Percentiles rank a stretch among this genome's conserved stretches.
Conservation (phyloP, 1,284 basidiomycete genomes). For the Ceratobasidium sp. region DNA sequence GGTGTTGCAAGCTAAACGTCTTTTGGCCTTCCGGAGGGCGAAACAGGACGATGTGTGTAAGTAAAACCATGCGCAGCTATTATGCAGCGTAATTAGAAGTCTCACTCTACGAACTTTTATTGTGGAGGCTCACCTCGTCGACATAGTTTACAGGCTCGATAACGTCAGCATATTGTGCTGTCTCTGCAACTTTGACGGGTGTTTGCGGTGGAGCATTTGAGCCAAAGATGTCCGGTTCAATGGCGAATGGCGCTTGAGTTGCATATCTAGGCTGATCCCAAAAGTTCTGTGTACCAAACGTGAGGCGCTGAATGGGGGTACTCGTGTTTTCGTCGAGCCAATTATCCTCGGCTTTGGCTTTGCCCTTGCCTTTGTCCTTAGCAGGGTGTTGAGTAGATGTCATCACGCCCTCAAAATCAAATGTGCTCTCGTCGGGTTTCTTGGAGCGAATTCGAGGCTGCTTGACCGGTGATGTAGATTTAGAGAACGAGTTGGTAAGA, state of each 20-base stretch:
- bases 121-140: conserved; percentile 14
- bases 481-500: conserved; percentile 32
- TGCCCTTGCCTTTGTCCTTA: conserved; percentile 65
- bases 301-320: conserved; percentile 6
- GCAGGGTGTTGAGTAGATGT: conserved; percentile 6
- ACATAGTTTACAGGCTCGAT: conserved; percentile 12
- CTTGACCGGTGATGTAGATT: conserved; percentile 33
- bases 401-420: conserved; percentile 8
- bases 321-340: conserved; percentile 53
- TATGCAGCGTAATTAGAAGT: neutral
- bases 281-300: conserved; percentile 9
- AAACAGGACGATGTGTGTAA: conserved; percentile 33
- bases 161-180: neutral
- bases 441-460: neutral
- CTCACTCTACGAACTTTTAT: neutral
- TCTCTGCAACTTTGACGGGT: neutral
- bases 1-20: conserved; percentile 33
- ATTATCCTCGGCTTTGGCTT: conserved; percentile 56
- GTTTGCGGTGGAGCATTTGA: conserved; percentile 15
- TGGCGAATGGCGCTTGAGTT: conserved; percentile 25
- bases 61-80: conserved; percentile 38
- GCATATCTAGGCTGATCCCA: conserved; percentile 22
- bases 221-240: conserved; percentile 30
- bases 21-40: conserved; percentile 25
- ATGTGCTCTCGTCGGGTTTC: neutral